Conservation (phyloP, 306 rosid species). For the Castanea mollissima region DNA sequence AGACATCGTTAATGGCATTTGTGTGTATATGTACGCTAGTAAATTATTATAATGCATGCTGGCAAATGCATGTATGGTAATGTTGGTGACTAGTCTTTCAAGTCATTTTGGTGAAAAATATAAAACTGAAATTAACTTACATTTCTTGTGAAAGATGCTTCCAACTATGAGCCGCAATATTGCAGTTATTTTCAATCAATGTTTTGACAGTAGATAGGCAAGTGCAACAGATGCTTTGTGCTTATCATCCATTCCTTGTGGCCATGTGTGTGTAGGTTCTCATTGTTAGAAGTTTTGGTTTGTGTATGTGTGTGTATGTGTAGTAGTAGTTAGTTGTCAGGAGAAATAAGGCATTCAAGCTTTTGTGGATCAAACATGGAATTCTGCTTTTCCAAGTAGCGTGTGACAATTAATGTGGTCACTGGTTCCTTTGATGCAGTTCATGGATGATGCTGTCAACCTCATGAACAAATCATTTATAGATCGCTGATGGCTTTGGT, state of each 20-base stretch:
- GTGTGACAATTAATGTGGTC: constrained; percentile 18
- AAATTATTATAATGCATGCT: neutral
- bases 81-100: neutral
- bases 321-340: neutral
- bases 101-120: neutral
- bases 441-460: constrained; percentile 87
- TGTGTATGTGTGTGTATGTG: neutral
- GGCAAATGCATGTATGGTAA: neutral
- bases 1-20: no score
- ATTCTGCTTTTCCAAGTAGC: neutral
- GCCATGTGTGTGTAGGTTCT: neutral
- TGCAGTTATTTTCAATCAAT: neutral
- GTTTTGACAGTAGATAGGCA: neutral
- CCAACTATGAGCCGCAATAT: neutral
- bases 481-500: constrained; percentile 51
- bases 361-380: constrained; percentile 6
- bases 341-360: neutral
- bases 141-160: neutral
- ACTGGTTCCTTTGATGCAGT: constrained; percentile 50
- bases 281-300: neutral
- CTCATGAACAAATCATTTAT: constrained; percentile 92
- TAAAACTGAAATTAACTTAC: neutral
- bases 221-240: neutral
- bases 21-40: neutral
- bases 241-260: neutral